Conservation (phyloP, 345 rosid species). For the Triadica sebifera region DNA sequence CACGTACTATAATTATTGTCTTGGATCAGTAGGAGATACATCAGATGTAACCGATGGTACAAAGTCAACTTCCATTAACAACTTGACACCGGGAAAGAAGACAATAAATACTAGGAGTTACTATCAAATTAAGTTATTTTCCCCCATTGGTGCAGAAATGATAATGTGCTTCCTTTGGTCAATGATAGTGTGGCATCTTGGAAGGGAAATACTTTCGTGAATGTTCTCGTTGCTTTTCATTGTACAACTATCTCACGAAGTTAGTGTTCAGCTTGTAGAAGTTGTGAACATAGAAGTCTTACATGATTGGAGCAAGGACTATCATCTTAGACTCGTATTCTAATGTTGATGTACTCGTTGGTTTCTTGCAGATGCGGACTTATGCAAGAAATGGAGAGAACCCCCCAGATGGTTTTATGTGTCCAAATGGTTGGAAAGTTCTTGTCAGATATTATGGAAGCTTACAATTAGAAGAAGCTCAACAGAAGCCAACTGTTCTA, state of each 20-base stretch:
- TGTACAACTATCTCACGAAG: not conserved
- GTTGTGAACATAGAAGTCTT: not conserved
- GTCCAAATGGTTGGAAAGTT: conserved; percentile 89
- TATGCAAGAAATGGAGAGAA: conserved; percentile 82
- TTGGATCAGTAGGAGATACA: not conserved
- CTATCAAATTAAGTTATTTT: not conserved
- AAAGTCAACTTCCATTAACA: no score
- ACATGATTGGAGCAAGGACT: not conserved
- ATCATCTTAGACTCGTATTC: no score
- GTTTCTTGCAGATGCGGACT: conserved; percentile 62
- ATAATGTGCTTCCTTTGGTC: not conserved
- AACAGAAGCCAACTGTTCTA: conserved; percentile 36
- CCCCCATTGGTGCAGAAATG: no score
- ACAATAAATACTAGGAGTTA: not conserved
- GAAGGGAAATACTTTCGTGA: not conserved
- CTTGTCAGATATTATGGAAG: conserved; percentile 77
- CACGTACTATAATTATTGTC: not conserved
- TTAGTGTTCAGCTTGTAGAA: not conserved
- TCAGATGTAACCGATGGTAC: no score
- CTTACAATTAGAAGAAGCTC: conserved; percentile 58
- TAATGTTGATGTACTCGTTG: not conserved
- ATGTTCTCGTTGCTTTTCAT: not conserved
- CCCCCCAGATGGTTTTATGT: conserved; percentile 97
- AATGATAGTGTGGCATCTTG: not conserved
- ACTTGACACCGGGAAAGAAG: not conserved